Conservation (phyloP, 192 early-diverging fungal genomes). For the Backusella macrospora region DNA sequence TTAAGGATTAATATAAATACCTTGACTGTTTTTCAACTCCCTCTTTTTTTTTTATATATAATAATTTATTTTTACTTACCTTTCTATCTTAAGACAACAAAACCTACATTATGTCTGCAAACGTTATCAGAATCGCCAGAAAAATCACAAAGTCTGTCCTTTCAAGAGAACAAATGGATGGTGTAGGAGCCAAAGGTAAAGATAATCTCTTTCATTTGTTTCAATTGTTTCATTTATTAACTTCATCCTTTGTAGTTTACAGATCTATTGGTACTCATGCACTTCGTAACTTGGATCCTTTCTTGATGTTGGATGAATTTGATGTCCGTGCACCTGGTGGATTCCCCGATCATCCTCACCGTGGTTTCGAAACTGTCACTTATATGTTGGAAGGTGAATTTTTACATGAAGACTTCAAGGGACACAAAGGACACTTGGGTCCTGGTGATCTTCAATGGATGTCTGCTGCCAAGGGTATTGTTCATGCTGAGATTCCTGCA, state of each 20-base stretch:
- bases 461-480: slow-evolving; percentile 50
- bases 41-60: too few relatives aligned
- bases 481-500: slow-evolving; percentile 76
- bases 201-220: neutral
- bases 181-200: slow-evolving; percentile 67
- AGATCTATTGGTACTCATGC: slow-evolving; percentile 69
- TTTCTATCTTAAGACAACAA: neutral
- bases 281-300: slow-evolving; percentile 82
- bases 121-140: slow-evolving; percentile 30
- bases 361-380: slow-evolving; percentile 82
- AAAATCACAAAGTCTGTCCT: slow-evolving; percentile 48
- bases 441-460: slow-evolving; percentile 77
- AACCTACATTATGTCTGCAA: neutral
- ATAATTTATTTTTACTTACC: neutral
- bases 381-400: slow-evolving; percentile 69
- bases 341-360: slow-evolving; percentile 73
- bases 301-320: slow-evolving; percentile 85
- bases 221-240: neutral
- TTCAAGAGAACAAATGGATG: slow-evolving; percentile 66
- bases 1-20: neutral
- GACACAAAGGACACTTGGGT: slow-evolving; percentile 67
- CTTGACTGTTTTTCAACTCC: neutral
- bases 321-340: slow-evolving; percentile 45
- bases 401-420: slow-evolving; percentile 78
- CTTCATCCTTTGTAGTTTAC: slow-evolving; percentile 53